Base-by-base conservation (phyloP, 345 rosid species). In the Hypericum perforatum region DNA sequence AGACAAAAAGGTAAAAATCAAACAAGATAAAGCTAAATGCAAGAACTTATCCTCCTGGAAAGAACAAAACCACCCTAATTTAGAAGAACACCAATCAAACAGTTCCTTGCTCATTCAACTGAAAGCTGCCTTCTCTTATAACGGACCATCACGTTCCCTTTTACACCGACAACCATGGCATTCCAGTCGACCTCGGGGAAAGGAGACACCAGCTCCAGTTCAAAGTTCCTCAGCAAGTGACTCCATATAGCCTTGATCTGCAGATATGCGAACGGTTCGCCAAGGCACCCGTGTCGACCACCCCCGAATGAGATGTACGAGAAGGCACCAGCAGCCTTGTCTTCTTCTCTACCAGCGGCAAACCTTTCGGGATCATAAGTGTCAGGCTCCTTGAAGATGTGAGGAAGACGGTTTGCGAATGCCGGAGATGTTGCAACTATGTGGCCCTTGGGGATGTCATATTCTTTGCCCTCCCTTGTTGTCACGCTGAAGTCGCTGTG, bases 221-320 rank as follows among this genome's bases (percentile, higher is more conserved):
- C 97, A 42, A 92, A 92, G 71, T 92, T 92, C 75, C 98, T 77
- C 62, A 92, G 65, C 71, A 92, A 61, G 73, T 88, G 97, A 72
- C 89, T 88, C 98, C 98, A 92, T 71, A 92, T 83, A 22, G 98
- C 98, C 75, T 88, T 92, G 66, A 92, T 92, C 80, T 92, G 98
- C 63, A 92, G 71, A 76, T 88, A 88, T 41, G 98, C 97, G 68
- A 92, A 92, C 0, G 97, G 96, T 69, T 92, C 98, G 0, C 97
- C 98, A 5, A 92, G 94, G 62, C 97, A 92, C 8, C 98, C 98
- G 11, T 92, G 98, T 73, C 98, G 72, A 54, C 98, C 98, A 45
- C 95, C 98, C 46, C 98, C 98, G 10, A 92, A 92, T 1, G 98
- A 70, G 15, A 88, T 92, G 62, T 85, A 82, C 1, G 97, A 92